Conservation (phyloP, 1,139 yeast genomes). For the Blastobotrys elegans region DNA sequence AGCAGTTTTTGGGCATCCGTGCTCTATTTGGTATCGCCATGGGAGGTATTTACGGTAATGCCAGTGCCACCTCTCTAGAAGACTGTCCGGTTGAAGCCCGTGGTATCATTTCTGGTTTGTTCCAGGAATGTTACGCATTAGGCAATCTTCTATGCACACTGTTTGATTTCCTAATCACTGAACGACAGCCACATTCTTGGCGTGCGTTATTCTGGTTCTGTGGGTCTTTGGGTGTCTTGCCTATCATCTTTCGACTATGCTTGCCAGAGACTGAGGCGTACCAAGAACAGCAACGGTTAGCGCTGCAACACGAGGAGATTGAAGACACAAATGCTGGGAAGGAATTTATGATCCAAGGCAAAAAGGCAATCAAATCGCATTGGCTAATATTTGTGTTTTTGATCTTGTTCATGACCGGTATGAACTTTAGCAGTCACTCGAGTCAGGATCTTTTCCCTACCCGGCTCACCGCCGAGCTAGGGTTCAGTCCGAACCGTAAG, state of each 20-base stretch:
- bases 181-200: constrained; percentile 56
- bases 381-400: constrained; percentile 45
- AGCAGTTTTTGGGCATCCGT: constrained; percentile 49
- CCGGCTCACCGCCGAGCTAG: constrained; percentile 49
- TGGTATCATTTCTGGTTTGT: constrained; percentile 60
- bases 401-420: constrained; percentile 56
- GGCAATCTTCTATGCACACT: constrained; percentile 62
- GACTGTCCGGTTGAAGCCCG: constrained; percentile 57
- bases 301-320: constrained; percentile 17
- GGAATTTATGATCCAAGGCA: constrained; percentile 26
- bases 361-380: constrained; percentile 31
- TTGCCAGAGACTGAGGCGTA: constrained; percentile 63
- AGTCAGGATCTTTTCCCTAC: constrained; percentile 74
- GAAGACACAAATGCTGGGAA: constrained; percentile 24
- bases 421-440: constrained; percentile 68
- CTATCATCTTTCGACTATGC: constrained; percentile 49
- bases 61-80: constrained; percentile 64
- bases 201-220: constrained; percentile 77
- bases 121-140: constrained; percentile 71
- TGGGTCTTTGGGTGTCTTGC: constrained; percentile 60
- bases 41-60: constrained; percentile 69
- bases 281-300: constrained; percentile 30
- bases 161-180: constrained; percentile 56
- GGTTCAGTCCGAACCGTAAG: constrained; percentile 45
- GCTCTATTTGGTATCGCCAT: constrained; percentile 56